Base-by-base conservation (phyloP, 495 filamentous ascomycete species). In the Podospora didyma region DNA sequence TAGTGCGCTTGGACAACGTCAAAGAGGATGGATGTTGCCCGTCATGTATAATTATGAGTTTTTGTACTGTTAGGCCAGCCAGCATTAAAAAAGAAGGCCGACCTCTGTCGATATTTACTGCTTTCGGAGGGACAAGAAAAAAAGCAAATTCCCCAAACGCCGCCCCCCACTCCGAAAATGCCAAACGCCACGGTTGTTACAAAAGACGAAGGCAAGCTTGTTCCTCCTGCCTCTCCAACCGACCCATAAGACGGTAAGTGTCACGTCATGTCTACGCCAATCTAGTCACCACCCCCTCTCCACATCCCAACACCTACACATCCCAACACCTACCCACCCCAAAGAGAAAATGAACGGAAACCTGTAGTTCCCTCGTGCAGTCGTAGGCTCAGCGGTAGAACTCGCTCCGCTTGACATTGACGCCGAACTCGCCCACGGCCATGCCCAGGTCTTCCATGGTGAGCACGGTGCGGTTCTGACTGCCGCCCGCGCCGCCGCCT, bases 361-460 rank as follows among this genome's bases (percentile, higher is more conserved):
- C 3, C 9, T 4, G 9, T 31, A 31, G 3, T 31, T 31, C 26
- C 26, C 26, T 31, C 26, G 26, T 9, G n/a, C n/a, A n/a, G 39
- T 17, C 39, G n/a, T 16, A 16, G 7, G 51, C 84, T 75, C n/a
- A 97, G 63, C 93, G 84, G 74, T 99, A 99, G 67, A 97, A 99
- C 74, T 99, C 94, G 58, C 92, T 93, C 55, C 94, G 78, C 84
- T 92, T 96, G 12, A 97, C 88, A 71, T 95, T 97, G 49, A 97
- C 92, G 0, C 95, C 94, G 75, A 96, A 97, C 75, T 97, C 94
- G 0, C 89, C 87, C 19, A 97, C 94, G 6, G 94, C 94, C 88
- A 96, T 96, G 2, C 94, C 94, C 65, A 98, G 69, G 79, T 98
- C 94, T 75, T 98, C 94, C 94, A 98, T 97, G 6, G 95, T 97